Percentiles rank a stretch among this genome's conserved stretches.
phyloP scores from a whole-genome alignment of 768 basidiomycete species.

The Leccinum rimulosum region DNA sequence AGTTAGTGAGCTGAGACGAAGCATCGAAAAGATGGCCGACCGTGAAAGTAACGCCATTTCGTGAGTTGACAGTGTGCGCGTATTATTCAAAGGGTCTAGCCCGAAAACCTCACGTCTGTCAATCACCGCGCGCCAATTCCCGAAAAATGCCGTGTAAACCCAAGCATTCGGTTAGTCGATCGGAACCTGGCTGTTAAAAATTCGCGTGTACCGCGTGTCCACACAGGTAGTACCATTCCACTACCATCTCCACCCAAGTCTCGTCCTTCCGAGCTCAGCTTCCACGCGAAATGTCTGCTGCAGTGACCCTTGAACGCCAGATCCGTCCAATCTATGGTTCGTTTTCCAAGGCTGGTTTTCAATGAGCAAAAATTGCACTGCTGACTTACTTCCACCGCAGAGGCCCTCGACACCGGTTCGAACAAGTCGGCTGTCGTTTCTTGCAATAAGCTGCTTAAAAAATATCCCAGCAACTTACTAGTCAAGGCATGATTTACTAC shows the following conservation, averaged over 20 bases:
- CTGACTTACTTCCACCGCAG: constrained; percentile 37
- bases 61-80: constrained; percentile 3
- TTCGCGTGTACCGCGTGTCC: constrained; percentile 13
- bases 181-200: constrained; percentile 24
- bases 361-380: neutral
- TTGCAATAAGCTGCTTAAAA: constrained; percentile 87
- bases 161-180: constrained; percentile 25
- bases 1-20: constrained; percentile 4
- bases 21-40: constrained; percentile 16
- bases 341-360: constrained; percentile 15
- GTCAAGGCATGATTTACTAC: constrained; percentile 52
- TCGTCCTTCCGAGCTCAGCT: neutral
- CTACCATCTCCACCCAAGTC: constrained; percentile 1
- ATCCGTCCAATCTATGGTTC: constrained; percentile 83
- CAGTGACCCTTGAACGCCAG: constrained; percentile 70
- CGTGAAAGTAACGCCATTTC: constrained; percentile 38
- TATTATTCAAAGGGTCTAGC: neutral
- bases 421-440: constrained; percentile 83
- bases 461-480: constrained; percentile 70
- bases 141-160: constrained; percentile 23
- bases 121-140: constrained; percentile 16
- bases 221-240: constrained; percentile 2
- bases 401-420: constrained; percentile 82
- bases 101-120: constrained; percentile 3
- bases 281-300: constrained; percentile 43